Base-by-base conservation (phyloP, 768 basidiomycete species). In the Paxillus rubicundulus region DNA sequence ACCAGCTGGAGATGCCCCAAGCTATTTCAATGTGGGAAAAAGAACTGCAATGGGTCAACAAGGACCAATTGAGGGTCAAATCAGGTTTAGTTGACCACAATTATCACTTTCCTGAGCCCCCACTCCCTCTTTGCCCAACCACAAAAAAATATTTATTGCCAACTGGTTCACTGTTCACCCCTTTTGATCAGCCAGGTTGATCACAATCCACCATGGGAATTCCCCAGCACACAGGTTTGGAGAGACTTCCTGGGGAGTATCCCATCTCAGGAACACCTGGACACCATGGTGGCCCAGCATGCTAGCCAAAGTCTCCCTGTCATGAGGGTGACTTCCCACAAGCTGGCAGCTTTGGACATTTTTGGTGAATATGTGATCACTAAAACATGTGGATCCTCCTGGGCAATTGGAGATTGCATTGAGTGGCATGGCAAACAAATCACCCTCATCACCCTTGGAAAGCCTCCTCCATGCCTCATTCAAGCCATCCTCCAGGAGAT, bases 401-500 rank as follows among this genome's bases (percentile, higher is more conserved):
- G 50, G 50, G 34, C 14, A 18, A 52, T 13, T 32, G 30, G 1
- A 1, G 10, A 46, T n/a, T n/a, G 14, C 9, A 32, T 53, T 3
- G 13, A 32, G 12, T 58, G 50, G 51, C 24, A 2, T 7, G 28
- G 56, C 2, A 30, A 33, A 20, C 2, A 47, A 3, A 30, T 57
- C 17, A 10, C 40, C 4, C 24, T 57, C 3, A 3, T 2, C 0
- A 42, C 36, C 2, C 45, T 59, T 9, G 9, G 39, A 8, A 17
- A 50, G 21, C 58, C 39, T 0, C 47, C 51, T 16, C 7, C n/a
- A 14, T 30, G 3, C 17, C 20, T 56, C 33, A 50, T 50, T 43
- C 9, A 13, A 9, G 34, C 24, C 3, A 57, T 67, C 34, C 21
- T 63, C 7, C 65, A 55, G 58, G 53, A 63, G 40, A 20, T 64